Percentiles rank a stretch among this genome's conserved stretches.
Conservation (phyloP, 169 alveolate genomes). For the Ichthyophthirius multifiliis region DNA sequence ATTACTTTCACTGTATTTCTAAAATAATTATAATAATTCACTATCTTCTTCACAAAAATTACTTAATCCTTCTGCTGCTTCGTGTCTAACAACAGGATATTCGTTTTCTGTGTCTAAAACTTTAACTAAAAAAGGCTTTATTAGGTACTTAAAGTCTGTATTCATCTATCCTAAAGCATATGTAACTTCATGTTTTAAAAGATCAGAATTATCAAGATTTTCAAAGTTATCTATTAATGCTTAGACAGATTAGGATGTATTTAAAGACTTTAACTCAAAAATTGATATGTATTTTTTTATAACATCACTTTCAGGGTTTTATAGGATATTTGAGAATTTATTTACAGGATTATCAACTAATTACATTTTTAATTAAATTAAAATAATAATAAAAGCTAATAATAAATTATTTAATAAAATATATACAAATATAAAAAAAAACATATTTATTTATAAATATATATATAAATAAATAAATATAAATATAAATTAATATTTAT, state of each 20-base stretch:
- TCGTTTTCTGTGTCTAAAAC: conserved; percentile 33
- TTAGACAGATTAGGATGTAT: background rate
- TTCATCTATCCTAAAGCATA: conserved; percentile 55
- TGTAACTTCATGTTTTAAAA: conserved; percentile 57
- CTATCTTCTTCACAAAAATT: conserved; percentile 35
- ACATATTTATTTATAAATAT: too few relatives aligned
- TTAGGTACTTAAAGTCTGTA: background rate
- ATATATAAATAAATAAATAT: too few relatives aligned
- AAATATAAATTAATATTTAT: too few relatives aligned
- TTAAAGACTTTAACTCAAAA: background rate
- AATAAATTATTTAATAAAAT: too few relatives aligned
- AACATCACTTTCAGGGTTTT: background rate
- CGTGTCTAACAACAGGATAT: conserved; percentile 60
- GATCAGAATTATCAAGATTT: conserved; percentile 16
- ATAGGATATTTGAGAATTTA: background rate
- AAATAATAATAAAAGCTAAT: too few relatives aligned
- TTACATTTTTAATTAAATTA: too few relatives aligned
- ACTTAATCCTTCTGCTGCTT: conserved; percentile 39
- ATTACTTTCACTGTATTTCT: background rate
- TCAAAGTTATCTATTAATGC: background rate
- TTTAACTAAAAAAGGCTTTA: conserved; percentile 27
- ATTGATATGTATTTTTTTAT: conserved; percentile 10
- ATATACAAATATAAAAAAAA: too few relatives aligned
- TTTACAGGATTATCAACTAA: too few relatives aligned
- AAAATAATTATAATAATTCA: conserved; percentile 13